These are phyloP conservation scores for Knoxia roxburghii DNA, from an alignment of 257 asterid species.

Conservation along the genomic window DNA sequence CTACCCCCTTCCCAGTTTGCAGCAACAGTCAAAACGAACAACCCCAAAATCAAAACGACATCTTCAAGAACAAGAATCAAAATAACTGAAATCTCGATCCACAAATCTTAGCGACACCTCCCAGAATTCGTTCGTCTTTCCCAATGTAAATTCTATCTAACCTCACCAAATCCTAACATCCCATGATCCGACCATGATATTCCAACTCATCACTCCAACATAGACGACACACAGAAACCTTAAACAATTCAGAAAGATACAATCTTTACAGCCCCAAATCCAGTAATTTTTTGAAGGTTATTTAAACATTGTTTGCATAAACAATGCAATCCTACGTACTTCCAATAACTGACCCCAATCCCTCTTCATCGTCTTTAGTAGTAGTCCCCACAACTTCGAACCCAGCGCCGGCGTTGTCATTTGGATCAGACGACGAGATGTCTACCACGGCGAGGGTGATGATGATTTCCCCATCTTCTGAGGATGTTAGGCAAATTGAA, in stretches of 20 bases:
- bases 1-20: neutral
- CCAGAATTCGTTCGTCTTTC: neutral
- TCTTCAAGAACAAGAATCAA: neutral
- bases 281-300: neutral
- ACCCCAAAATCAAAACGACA: neutral
- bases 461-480: constrained; percentile 34
- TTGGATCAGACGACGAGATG: constrained; percentile 49
- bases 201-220: neutral
- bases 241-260: neutral
- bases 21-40: neutral
- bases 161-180: neutral
- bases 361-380: constrained; percentile 24
- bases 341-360: constrained; percentile 45
- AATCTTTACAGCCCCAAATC: neutral
- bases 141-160: neutral
- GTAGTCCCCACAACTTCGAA: constrained; percentile 14
- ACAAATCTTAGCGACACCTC: neutral
- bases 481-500: constrained; percentile 45
- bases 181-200: constrained; percentile 14
- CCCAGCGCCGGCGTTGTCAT: constrained; percentile 32
- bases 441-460: constrained; percentile 36
- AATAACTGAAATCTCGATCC: neutral
- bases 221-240: neutral
- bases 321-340: constrained; percentile 42
- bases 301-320: neutral